Evolutionary conservation across 1,139 yeast species (phyloP).

Genomic region (Magnusiomyces suaveolens): DNA sequence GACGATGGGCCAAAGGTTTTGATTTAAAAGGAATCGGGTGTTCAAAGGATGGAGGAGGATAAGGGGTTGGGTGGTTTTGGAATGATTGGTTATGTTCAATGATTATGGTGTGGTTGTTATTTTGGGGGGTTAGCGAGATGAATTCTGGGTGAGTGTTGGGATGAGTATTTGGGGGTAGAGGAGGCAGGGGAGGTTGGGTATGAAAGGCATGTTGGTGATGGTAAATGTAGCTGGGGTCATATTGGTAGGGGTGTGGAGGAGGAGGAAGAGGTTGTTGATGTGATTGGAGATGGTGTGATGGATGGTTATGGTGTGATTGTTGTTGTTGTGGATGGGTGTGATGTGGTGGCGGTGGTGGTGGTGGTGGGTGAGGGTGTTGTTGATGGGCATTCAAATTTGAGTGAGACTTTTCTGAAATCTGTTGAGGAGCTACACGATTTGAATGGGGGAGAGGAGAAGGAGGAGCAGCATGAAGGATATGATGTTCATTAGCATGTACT

Average conservation of each 20-base stretch:
- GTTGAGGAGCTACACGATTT: slow-evolving; percentile 21
- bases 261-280: slow-evolving; percentile 2
- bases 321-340: slow-evolving; percentile 11
- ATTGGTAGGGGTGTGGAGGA: background rate
- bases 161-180: background rate
- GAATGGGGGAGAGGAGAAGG: slow-evolving; percentile 24
- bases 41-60: slow-evolving; percentile 1
- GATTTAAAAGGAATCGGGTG: slow-evolving; percentile 8
- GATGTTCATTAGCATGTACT: slow-evolving; percentile 73
- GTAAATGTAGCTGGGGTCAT: background rate
- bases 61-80: slow-evolving; percentile 3
- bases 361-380: slow-evolving; percentile 7
- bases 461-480: slow-evolving; percentile 29
- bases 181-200: background rate
- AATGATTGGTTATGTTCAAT: slow-evolving; percentile 12
- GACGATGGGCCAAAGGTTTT: slow-evolving; percentile 28
- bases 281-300: background rate
- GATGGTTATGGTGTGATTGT: slow-evolving; percentile 6
- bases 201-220: background rate
- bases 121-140: slow-evolving; percentile 4
- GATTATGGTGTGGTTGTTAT: slow-evolving; percentile 13
- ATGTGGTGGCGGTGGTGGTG: slow-evolving; percentile 9
- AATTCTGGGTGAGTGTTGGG: background rate
- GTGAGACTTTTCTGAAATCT: too few species aligned
- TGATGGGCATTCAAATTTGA: too few species aligned